A percentile compares a stretch with the other conserved stretches of the same genome.
Evolutionary conservation across 352 stramenopile species (phyloP).

Genomic region (Achlya hypogyna): DNA sequence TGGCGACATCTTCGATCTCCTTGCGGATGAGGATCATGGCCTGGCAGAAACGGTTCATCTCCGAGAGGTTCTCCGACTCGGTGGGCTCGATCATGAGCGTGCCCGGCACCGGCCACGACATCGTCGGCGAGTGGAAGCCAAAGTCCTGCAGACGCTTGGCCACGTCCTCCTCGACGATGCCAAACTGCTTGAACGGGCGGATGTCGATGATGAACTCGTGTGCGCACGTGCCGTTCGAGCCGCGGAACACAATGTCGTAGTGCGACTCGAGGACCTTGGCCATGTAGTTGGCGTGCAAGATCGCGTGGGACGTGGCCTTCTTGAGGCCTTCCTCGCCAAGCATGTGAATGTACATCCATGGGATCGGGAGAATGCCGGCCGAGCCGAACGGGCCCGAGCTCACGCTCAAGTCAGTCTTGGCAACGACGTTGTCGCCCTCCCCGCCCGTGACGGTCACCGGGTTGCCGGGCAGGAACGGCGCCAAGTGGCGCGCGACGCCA

Average conservation of each 20-base stretch:
- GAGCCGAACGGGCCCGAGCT: slow-evolving; percentile 95
- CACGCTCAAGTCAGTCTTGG: slow-evolving; percentile 78
- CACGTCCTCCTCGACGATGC: slow-evolving; percentile 96
- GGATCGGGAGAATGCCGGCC: slow-evolving; percentile 97
- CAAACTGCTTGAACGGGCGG: slow-evolving; percentile 91
- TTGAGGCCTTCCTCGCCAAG: slow-evolving; percentile 93
- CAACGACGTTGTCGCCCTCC: slow-evolving; percentile 60
- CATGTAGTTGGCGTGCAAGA: slow-evolving; percentile 99
- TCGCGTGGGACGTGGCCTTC: slow-evolving; percentile 89
- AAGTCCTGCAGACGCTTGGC: slow-evolving; percentile 99
- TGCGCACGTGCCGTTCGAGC: slow-evolving; percentile 95
- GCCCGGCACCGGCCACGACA: slow-evolving; percentile 97
- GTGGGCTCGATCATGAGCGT: slow-evolving; percentile 99
- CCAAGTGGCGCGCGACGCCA: slow-evolving; percentile 90
- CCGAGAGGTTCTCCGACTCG: slow-evolving; percentile 96
- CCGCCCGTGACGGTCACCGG: slow-evolving; percentile 69
- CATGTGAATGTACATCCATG: slow-evolving; percentile 99
- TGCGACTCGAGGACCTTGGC: slow-evolving; percentile 88
- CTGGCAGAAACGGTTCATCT: slow-evolving; percentile 97
- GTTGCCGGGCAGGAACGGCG: slow-evolving; percentile 95
- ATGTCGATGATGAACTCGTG: slow-evolving; percentile 99
- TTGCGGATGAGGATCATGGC: slow-evolving; percentile 93
- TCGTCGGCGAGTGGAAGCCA: slow-evolving; percentile 98
- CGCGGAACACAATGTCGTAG: slow-evolving; percentile 95
- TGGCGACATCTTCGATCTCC: slow-evolving; percentile 96